A percentile compares a stretch with the other conserved stretches of the same genome.
These are phyloP conservation scores for Coniosporium apollinis DNA, from an alignment of 495 filamentous ascomycete species.

Conservation along the genomic window DNA sequence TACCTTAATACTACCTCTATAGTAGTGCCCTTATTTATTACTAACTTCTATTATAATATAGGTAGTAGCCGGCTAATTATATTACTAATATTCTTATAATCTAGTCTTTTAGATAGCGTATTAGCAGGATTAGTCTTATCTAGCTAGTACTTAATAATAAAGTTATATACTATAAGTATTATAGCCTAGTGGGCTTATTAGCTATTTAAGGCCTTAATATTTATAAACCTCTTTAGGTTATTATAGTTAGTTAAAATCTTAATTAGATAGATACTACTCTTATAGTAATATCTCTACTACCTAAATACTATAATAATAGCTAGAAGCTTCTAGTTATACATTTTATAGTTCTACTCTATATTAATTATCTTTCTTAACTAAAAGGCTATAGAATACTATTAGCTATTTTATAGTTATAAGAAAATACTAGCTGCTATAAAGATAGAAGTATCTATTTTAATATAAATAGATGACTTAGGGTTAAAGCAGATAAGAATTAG, in stretches of 20 bases:
- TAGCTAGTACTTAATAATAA: too few relatives aligned
- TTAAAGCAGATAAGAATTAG: conserved; percentile 16
- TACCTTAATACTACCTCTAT: too few relatives aligned
- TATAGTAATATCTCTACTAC: background rate
- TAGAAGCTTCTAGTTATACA: conserved; percentile 24
- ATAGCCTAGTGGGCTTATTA: too few relatives aligned
- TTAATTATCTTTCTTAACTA: conserved; percentile 16
- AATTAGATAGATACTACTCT: background rate
- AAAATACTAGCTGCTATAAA: conserved; percentile 11
- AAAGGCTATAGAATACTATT: conserved; percentile 12
- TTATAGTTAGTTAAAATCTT: background rate
- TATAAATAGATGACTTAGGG: conserved; percentile 5
- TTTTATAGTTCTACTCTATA: conserved; percentile 18
- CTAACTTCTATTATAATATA: too few relatives aligned
- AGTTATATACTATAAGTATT: too few relatives aligned
- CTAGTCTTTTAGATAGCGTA: too few relatives aligned
- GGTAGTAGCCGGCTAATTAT: too few relatives aligned
- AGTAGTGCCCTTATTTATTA: too few relatives aligned
- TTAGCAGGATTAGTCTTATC: too few relatives aligned
- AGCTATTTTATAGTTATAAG: background rate
- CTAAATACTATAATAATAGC: conserved; percentile 18
- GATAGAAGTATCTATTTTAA: conserved; percentile 17
- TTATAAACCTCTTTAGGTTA: background rate
- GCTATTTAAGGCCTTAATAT: too few relatives aligned
- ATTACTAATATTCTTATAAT: too few relatives aligned